Evolutionary conservation across 2,329 filamentous ascomycete genomes (phyloP).

Genomic region (Chaetomium sp.): DNA sequence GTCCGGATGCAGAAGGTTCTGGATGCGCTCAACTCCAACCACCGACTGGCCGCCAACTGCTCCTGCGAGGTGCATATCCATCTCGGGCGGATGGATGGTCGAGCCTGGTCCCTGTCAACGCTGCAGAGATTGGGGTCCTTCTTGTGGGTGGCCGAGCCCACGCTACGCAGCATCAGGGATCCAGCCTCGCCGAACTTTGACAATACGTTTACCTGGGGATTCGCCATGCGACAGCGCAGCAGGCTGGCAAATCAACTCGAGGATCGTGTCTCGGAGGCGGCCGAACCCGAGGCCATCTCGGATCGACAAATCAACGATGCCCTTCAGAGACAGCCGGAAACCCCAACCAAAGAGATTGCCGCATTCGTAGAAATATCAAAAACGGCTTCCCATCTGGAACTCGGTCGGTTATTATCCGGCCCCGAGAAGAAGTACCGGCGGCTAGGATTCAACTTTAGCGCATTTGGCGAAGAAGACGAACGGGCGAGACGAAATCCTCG

Average conservation of each 20-base stretch:
- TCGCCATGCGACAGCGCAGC: slow-evolving; percentile 39
- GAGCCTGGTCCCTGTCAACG: slow-evolving; percentile 39
- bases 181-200: slow-evolving; percentile 43
- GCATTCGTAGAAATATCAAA: slow-evolving; percentile 40
- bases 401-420: slow-evolving; percentile 44
- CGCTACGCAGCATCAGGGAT: slow-evolving; percentile 43
- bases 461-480: slow-evolving; percentile 44
- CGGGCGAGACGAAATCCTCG: slow-evolving; percentile 40
- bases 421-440: slow-evolving; percentile 40
- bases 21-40: slow-evolving; percentile 31
- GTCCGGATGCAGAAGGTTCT: slow-evolving; percentile 35
- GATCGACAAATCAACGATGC: slow-evolving; percentile 31
- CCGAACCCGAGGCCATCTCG: neutral
- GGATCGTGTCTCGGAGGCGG: neutral
- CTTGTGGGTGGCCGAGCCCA: slow-evolving; percentile 44
- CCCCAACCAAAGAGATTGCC: slow-evolving; percentile 22
- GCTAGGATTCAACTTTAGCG: slow-evolving; percentile 47
- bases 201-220: slow-evolving; percentile 45
- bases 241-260: slow-evolving; percentile 37
- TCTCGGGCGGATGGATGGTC: slow-evolving; percentile 42
- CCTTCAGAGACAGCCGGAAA: slow-evolving; percentile 18
- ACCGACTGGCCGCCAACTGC: slow-evolving; percentile 41
- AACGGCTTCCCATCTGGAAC: slow-evolving; percentile 35
- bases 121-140: slow-evolving; percentile 43
- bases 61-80: slow-evolving; percentile 47